A percentile compares a stretch with the other conserved stretches of the same genome.
Evolutionary conservation across 352 stramenopile genomes (phyloP).

Genomic region (Phytophthora cactorum): DNA sequence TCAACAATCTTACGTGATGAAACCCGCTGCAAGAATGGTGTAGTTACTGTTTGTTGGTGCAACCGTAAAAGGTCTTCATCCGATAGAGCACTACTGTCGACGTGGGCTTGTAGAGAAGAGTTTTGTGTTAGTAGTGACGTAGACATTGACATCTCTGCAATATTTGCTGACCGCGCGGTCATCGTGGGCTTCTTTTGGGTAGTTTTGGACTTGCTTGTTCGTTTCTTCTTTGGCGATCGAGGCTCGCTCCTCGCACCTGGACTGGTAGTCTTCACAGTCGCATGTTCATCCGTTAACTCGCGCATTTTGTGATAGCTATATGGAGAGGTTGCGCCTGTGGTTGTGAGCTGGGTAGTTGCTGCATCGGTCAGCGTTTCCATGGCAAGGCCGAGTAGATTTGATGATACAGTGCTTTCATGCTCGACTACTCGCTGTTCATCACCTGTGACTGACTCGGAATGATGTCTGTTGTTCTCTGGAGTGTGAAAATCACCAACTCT

Average conservation of each 20-base stretch:
- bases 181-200: neutral
- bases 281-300: neutral
- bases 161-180: neutral
- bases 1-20: conserved; percentile 18
- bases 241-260: neutral
- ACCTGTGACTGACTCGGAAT: neutral
- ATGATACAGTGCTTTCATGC: neutral
- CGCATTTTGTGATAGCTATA: too few relatives aligned
- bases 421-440: neutral
- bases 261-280: neutral
- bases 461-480: neutral
- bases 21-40: conserved; percentile 23
- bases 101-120: neutral
- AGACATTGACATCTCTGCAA: neutral
- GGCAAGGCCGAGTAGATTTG: neutral
- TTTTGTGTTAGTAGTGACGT: neutral
- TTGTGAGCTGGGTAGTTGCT: neutral
- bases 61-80: conserved; percentile 11
- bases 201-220: neutral
- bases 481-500: neutral
- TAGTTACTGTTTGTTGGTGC: conserved; percentile 19
- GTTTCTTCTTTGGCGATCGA: conserved; percentile 1
- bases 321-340: too few relatives aligned
- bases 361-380: neutral
- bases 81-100: neutral